These are phyloP conservation scores for Torulaspora microellipsoides DNA, from an alignment of 805 yeast species.

Conservation along the genomic window DNA sequence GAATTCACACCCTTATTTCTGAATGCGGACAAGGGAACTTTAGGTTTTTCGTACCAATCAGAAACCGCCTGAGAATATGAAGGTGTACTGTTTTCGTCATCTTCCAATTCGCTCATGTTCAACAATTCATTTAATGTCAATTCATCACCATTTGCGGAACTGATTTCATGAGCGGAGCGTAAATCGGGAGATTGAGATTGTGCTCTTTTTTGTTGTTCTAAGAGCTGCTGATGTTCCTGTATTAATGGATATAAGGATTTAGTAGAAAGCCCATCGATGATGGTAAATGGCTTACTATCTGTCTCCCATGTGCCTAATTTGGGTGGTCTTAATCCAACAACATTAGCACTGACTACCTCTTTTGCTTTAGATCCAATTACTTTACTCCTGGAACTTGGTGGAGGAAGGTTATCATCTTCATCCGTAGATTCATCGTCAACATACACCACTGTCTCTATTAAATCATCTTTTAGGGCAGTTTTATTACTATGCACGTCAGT, in stretches of 20 bases:
- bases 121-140: slow-evolving; percentile 72
- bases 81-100: slow-evolving; percentile 42
- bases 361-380: slow-evolving; percentile 75
- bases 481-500: slow-evolving; percentile 5
- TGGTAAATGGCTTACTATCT: slow-evolving; percentile 79
- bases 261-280: slow-evolving; percentile 91
- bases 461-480: slow-evolving; percentile 25
- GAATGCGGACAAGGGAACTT: slow-evolving; percentile 84
- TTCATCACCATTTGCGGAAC: slow-evolving; percentile 30
- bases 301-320: slow-evolving; percentile 89
- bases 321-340: slow-evolving; percentile 85
- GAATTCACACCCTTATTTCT: slow-evolving; percentile 63
- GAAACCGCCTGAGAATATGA: slow-evolving; percentile 36
- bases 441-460: slow-evolving; percentile 32
- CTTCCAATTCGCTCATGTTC: slow-evolving; percentile 83
- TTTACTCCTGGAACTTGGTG: slow-evolving; percentile 49
- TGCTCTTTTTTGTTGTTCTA: slow-evolving; percentile 23
- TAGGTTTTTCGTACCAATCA: slow-evolving; percentile 40
- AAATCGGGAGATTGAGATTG: slow-evolving; percentile 26
- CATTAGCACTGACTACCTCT: slow-evolving; percentile 84
- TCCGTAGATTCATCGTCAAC: slow-evolving; percentile 90
- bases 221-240: slow-evolving; percentile 30
- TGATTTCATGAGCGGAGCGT: slow-evolving; percentile 15
- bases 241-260: slow-evolving; percentile 62
- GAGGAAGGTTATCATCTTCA: slow-evolving; percentile 81